A percentile compares a stretch with the other conserved stretches of the same genome.
Evolutionary conservation across 2,329 filamentous ascomycete species (phyloP).

Genomic region (Westerdykella aurantiaca): DNA sequence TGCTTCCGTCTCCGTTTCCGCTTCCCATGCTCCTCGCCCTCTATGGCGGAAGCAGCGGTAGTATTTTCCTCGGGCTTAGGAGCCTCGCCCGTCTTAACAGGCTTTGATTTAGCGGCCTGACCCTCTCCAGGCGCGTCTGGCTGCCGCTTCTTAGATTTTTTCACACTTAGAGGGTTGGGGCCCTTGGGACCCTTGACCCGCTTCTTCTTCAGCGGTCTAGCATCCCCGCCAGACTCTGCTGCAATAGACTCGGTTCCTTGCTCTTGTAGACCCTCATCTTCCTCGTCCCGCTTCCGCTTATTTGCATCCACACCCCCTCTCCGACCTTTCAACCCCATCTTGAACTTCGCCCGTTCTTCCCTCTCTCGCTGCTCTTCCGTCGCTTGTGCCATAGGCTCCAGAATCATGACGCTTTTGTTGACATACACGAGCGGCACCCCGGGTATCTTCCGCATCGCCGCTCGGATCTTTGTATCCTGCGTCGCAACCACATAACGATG

Average conservation of each 20-base stretch:
- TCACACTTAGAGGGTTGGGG: conserved; percentile 65
- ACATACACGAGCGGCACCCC: conserved; percentile 76
- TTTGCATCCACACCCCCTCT: conserved; percentile 15
- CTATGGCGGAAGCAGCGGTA: conserved; percentile 6
- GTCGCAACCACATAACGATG: conserved; percentile 73
- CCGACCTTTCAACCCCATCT: conserved; percentile 57
- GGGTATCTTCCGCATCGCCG: conserved; percentile 58
- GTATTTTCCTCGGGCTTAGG: conserved; percentile 6
- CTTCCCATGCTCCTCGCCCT: conserved; percentile 21
- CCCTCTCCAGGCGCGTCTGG: conserved; percentile 1
- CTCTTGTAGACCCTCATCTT: conserved; percentile 44
- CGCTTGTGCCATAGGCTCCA: conserved; percentile 68
- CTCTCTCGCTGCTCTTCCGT: conserved; percentile 58
- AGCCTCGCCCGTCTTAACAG: conserved; percentile 1
- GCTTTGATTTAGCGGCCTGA: conserved; percentile 7
- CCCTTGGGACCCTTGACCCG: conserved; percentile 58
- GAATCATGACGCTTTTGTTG: conserved; percentile 69
- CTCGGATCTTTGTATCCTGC: conserved; percentile 61
- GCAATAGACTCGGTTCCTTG: conserved; percentile 18
- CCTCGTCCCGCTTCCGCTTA: conserved; percentile 41
- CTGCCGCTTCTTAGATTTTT: conserved; percentile 56
- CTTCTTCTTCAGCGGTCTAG: conserved; percentile 46
- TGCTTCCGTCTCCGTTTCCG: conserved; percentile 38
- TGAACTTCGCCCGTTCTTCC: conserved; percentile 71
- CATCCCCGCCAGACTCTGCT: conserved; percentile 15